Percentiles rank a stretch among this genome's conserved stretches.
Evolutionary conservation across 106 monocot genomes (phyloP).

Genomic region (Allium sativum): DNA sequence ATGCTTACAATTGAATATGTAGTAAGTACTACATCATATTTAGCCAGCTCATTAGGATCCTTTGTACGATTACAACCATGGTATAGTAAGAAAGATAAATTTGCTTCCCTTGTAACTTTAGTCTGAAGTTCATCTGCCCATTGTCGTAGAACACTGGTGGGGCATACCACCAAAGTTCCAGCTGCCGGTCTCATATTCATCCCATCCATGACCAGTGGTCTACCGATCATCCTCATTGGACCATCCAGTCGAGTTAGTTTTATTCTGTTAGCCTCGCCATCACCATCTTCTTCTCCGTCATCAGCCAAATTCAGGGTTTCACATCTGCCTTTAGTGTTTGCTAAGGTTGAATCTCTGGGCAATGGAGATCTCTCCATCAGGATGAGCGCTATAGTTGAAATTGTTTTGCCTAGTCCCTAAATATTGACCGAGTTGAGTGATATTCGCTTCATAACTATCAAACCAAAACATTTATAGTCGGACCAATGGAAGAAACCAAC

Average conservation of each 20-base stretch:
- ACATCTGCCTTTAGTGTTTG: conserved; percentile 19
- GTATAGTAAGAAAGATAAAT: conserved; percentile 71
- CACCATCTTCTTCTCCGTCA: conserved; percentile 21
- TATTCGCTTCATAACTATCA: too few species aligned
- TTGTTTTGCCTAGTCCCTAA: conserved; percentile 89
- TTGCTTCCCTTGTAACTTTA: conserved; percentile 59
- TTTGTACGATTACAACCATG: conserved; percentile 87
- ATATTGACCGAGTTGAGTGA: neutral
- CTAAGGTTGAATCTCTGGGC: conserved; percentile 11
- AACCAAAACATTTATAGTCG: too few species aligned
- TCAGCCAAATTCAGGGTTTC: conserved; percentile 60
- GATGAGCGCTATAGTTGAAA: conserved; percentile 89
- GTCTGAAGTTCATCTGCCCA: conserved; percentile 83
- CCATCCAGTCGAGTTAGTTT: too few species aligned
- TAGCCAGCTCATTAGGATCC: conserved; percentile 74
- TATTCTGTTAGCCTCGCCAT: neutral
- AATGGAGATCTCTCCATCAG: conserved; percentile 60
- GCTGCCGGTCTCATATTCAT: conserved; percentile 60
- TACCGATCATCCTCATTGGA: neutral
- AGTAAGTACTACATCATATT: conserved; percentile 89
- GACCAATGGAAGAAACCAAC: conserved; percentile 10
- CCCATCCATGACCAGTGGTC: neutral
- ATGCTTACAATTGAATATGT: conserved; percentile 93
- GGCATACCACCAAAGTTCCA: conserved; percentile 93
- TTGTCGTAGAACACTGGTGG: conserved; percentile 92